A percentile compares a stretch with the other conserved stretches of the same genome.
Evolutionary conservation across 768 basidiomycete species (phyloP).

Genomic region (Cystofilobasidium macerans): DNA sequence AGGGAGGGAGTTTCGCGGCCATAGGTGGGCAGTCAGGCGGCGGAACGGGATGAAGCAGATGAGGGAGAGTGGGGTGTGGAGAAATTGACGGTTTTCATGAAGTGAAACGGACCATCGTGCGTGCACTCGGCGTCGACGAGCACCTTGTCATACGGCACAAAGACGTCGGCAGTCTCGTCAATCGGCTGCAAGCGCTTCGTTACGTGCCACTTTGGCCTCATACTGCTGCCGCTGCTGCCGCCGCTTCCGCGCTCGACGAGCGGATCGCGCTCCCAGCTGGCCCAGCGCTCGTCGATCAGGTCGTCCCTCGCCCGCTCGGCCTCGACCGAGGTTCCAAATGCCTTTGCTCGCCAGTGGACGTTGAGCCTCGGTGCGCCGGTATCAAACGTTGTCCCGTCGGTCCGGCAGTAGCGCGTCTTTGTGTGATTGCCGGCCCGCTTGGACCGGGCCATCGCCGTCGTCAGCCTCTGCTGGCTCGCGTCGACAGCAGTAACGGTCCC

Average conservation of each 20-base stretch:
- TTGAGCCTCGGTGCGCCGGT: constrained; percentile 8
- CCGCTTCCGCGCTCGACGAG: background rate
- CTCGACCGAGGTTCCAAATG: constrained; percentile 6
- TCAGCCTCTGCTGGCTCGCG: constrained; percentile 3
- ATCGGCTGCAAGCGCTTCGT: background rate
- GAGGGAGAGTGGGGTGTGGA: background rate
- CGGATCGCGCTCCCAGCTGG: constrained; percentile 2
- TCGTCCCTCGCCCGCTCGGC: background rate
- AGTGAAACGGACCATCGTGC: constrained; percentile 16
- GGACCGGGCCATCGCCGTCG: background rate
- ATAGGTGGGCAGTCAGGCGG: background rate
- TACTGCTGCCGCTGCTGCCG: too few relatives aligned
- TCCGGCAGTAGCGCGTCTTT: constrained; percentile 4
- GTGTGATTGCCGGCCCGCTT: background rate
- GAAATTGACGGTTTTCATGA: background rate
- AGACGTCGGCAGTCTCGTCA: background rate
- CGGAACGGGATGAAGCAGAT: background rate
- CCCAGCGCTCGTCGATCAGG: background rate
- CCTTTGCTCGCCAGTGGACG: constrained; percentile 6
- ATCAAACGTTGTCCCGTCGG: constrained; percentile 20
- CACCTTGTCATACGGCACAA: constrained; percentile 25
- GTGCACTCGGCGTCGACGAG: constrained; percentile 25
- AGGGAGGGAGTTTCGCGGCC: background rate
- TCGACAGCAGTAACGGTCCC: constrained; percentile 24
- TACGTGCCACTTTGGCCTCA: background rate